These are phyloP conservation scores for Tausonia pullulans DNA, from an alignment of 1,284 basidiomycete species.

Conservation along the genomic window DNA sequence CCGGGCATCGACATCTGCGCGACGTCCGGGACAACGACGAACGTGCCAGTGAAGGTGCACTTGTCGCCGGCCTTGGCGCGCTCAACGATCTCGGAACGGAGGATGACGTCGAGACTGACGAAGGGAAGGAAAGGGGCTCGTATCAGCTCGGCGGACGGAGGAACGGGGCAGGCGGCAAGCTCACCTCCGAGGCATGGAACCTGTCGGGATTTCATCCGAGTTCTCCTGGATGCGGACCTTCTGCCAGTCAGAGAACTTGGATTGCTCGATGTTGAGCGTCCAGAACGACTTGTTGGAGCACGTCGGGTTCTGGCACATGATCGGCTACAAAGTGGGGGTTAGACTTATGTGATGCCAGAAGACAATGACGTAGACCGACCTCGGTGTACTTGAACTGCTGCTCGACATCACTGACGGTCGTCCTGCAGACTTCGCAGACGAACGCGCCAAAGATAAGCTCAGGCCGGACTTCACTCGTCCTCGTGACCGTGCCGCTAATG, in stretches of 20 bases:
- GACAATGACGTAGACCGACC: constrained; percentile 37
- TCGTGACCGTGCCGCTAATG: constrained; percentile 91
- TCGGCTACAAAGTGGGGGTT: constrained; percentile 47
- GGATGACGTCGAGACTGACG: constrained; percentile 74
- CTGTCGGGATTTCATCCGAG: constrained; percentile 95
- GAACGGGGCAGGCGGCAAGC: constrained; percentile 14
- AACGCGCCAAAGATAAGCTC: constrained; percentile 91
- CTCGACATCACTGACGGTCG: constrained; percentile 85
- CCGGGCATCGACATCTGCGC: constrained; percentile 91
- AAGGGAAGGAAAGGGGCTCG: background rate
- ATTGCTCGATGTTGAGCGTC: constrained; percentile 92
- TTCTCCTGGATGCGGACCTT: constrained; percentile 99
- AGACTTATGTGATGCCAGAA: background rate
- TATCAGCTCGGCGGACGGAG: background rate
- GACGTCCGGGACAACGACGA: constrained; percentile 97
- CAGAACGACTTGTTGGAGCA: constrained; percentile 84
- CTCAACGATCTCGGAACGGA: constrained; percentile 91
- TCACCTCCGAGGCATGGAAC: constrained; percentile 81
- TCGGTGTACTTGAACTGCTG: constrained; percentile 99
- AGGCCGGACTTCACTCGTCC: constrained; percentile 93
- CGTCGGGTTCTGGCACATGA: constrained; percentile 81
- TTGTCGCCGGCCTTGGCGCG: constrained; percentile 98
- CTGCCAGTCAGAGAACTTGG: constrained; percentile 98
- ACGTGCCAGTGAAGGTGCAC: constrained; percentile 93
- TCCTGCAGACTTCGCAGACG: constrained; percentile 78